phyloP scores from a whole-genome alignment of 2,329 filamentous ascomycete species.

The Microdochium trichocladiopsis region DNA sequence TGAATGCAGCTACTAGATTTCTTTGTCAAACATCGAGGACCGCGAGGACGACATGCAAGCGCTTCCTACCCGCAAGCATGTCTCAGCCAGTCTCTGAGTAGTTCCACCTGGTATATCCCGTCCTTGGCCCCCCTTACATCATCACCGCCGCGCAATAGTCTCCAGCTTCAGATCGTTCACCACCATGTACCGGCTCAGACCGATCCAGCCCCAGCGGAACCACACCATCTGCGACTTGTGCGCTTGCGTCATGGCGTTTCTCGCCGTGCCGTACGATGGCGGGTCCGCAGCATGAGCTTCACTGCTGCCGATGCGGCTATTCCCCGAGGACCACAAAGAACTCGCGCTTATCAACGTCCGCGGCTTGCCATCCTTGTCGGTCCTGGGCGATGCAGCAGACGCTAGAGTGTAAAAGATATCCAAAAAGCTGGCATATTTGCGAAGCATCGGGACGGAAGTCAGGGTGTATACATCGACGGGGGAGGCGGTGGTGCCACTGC shows the following conservation, averaged over 20 bases:
- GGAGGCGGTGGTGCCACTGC: slow-evolving; percentile 56
- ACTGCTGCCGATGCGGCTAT: slow-evolving; percentile 14
- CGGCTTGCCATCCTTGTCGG: slow-evolving; percentile 31
- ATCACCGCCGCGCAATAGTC: background rate
- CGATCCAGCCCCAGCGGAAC: slow-evolving; percentile 97
- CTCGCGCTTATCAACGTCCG: slow-evolving; percentile 64
- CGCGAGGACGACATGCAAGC: no score
- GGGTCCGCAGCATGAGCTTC: background rate
- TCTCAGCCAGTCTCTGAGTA: background rate
- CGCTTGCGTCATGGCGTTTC: slow-evolving; percentile 80
- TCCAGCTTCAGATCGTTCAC: slow-evolving; percentile 73
- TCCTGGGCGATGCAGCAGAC: slow-evolving; percentile 7
- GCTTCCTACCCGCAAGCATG: no score
- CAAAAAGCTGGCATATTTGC: slow-evolving; percentile 76
- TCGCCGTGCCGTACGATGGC: slow-evolving; percentile 44
- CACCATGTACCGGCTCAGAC: slow-evolving; percentile 86
- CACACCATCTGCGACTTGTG: slow-evolving; percentile 97
- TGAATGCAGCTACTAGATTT: no score
- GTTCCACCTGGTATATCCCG: background rate
- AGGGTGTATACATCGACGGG: slow-evolving; percentile 85
- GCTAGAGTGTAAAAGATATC: slow-evolving; percentile 67
- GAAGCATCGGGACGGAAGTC: slow-evolving; percentile 59
- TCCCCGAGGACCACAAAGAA: slow-evolving; percentile 51
- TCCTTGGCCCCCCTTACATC: background rate
- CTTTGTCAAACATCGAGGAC: no score